A percentile compares a stretch with the other conserved stretches of the same genome.
phyloP scores from a whole-genome alignment of 495 filamentous ascomycete genomes.

The Glarea lozoyensis region DNA sequence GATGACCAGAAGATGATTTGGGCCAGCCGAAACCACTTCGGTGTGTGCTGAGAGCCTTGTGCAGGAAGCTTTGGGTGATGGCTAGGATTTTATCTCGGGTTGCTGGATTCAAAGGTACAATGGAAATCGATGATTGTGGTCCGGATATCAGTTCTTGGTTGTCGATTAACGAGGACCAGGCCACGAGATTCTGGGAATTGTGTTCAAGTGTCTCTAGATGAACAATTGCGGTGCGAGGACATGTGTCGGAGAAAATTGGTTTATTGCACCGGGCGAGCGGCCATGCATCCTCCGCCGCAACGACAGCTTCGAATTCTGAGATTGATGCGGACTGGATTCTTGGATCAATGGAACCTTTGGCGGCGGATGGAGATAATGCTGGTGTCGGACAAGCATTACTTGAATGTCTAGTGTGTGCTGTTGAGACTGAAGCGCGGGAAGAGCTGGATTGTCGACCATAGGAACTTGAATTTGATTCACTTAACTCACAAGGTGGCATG shows the following conservation, averaged over 20 bases:
- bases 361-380: constrained; percentile 15
- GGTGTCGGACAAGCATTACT: constrained; percentile 30
- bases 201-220: constrained; percentile 50
- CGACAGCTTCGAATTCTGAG: constrained; percentile 40
- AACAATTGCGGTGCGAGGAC: constrained; percentile 46
- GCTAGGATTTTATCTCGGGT: constrained; percentile 56
- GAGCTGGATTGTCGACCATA: constrained; percentile 19
- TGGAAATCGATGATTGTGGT: constrained; percentile 25
- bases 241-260: constrained; percentile 36
- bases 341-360: constrained; percentile 4
- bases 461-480: constrained; percentile 1
- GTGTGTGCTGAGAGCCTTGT: constrained; percentile 54
- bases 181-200: constrained; percentile 43
- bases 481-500: neutral
- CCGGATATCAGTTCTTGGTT: constrained; percentile 21
- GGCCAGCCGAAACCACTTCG: constrained; percentile 28
- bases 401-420: constrained; percentile 30
- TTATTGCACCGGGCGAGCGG: constrained; percentile 48
- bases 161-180: constrained; percentile 33
- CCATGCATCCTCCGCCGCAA: constrained; percentile 47
- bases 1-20: constrained; percentile 26
- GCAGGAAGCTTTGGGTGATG: constrained; percentile 53
- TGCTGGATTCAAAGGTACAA: constrained; percentile 35
- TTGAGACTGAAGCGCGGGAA: constrained; percentile 28
- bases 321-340: constrained; percentile 22